Evolutionary conservation across 805 yeast genomes (phyloP).

Genomic region (Myxozyma mucilagina): DNA sequence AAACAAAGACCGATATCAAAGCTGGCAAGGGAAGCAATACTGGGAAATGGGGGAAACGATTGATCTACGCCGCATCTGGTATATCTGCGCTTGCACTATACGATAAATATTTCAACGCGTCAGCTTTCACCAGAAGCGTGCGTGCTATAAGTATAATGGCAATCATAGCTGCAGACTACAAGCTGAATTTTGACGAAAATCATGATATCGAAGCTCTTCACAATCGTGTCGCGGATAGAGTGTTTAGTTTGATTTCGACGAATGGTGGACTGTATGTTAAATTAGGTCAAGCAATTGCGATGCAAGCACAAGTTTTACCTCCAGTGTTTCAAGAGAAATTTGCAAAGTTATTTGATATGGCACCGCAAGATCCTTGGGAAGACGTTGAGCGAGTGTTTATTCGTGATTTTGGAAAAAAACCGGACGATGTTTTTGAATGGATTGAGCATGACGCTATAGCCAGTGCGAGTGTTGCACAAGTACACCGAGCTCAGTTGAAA

Average conservation of each 20-base stretch:
- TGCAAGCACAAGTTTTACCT: slow-evolving; percentile 71
- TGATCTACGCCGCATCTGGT: background rate
- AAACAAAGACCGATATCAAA: background rate
- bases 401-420: slow-evolving; percentile 46
- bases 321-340: slow-evolving; percentile 60
- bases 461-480: slow-evolving; percentile 75
- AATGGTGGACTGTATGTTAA: slow-evolving; percentile 69
- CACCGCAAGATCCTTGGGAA: slow-evolving; percentile 58
- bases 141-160: slow-evolving; percentile 52
- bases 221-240: slow-evolving; percentile 55
- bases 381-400: slow-evolving; percentile 38
- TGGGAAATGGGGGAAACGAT: background rate
- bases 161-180: slow-evolving; percentile 62
- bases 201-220: slow-evolving; percentile 57
- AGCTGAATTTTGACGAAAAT: slow-evolving; percentile 50
- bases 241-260: slow-evolving; percentile 47
- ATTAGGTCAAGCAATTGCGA: slow-evolving; percentile 76
- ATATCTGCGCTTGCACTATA: slow-evolving; percentile 35
- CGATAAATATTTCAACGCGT: slow-evolving; percentile 49
- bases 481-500: slow-evolving; percentile 54
- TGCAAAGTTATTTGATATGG: slow-evolving; percentile 61
- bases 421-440: slow-evolving; percentile 47
- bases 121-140: slow-evolving; percentile 53
- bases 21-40: background rate
- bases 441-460: slow-evolving; percentile 65